Evolutionary conservation across 306 rosid species (phyloP).

Genomic region (Corylus avellana): DNA sequence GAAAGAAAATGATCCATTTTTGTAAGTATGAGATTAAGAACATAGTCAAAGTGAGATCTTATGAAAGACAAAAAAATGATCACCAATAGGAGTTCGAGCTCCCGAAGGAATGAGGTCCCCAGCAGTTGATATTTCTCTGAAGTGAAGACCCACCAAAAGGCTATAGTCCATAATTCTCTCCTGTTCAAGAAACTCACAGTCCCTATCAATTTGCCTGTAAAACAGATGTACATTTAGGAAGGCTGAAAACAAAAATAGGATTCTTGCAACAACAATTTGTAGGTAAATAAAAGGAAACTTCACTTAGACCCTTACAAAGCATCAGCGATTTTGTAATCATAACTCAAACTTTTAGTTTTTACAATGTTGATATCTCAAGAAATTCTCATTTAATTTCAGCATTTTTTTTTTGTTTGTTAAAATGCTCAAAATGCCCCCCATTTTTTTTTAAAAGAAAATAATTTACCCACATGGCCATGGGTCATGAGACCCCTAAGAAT

Average conservation of each 20-base stretch:
- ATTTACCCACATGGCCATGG: no score
- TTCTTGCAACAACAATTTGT: background rate
- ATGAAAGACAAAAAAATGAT: slow-evolving; percentile 37
- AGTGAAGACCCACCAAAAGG: slow-evolving; percentile 81
- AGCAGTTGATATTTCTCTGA: slow-evolving; percentile 62
- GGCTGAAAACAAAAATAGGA: background rate
- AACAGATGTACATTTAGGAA: slow-evolving; percentile 5
- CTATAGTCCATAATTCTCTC: slow-evolving; percentile 98
- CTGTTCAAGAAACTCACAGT: slow-evolving; percentile 87
- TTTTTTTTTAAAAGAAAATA: no score
- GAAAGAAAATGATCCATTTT: slow-evolving; percentile 8
- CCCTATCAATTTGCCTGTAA: slow-evolving; percentile 79
- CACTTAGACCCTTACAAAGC: no score
- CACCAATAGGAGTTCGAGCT: slow-evolving; percentile 53
- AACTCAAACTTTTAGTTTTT: no score
- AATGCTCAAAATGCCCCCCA: no score
- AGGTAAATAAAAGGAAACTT: no score
- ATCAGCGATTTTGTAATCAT: no score
- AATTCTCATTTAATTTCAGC: no score
- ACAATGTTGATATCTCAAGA: no score
- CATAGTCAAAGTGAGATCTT: background rate
- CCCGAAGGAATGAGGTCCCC: slow-evolving; percentile 62
- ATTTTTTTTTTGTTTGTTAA: no score
- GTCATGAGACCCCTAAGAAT: no score
- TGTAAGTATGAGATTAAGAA: background rate